Evolutionary conservation across 1,284 basidiomycete genomes (phyloP), one percentile per base, ranked within the genome.

Genomic region (Boletus albobrunnescens): DNA sequence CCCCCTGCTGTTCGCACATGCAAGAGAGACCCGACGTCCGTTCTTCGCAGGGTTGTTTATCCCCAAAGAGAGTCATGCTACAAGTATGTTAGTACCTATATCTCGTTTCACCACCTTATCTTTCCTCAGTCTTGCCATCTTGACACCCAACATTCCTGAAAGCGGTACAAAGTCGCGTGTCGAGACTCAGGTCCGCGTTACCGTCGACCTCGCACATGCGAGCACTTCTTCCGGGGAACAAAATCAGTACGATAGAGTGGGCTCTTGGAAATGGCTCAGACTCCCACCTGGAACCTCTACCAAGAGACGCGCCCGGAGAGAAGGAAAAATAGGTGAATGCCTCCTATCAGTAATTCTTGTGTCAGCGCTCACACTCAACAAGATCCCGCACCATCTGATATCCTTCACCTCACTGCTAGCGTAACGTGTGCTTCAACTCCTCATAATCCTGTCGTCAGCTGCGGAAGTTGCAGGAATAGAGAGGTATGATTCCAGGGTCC

Each of bases 101-200:
- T 52, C 52, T 35, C 30, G 27, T 16, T 39, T 42, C 47, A 6
- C 49, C 40, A 26, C 44, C 50, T 66, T 49, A 66, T 64, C 52
- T 27, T 38, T 42, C 50, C 37, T 51, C 53, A 89, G 85, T 58
- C 77, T 90, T 47, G 77, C 84, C 22, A 84, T 91, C 55, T 73
- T 92, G 63, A 83, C 93, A 30, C 87, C 92, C 32, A 91, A 84
- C 57, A 81, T 96, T 35, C 91, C 92, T 9, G 78, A 84, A 56
- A 71, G 74, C 32, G 93, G 92, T 22, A 87, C 92, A n/a, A 94
- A 95, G 69, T 93, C 90, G 41, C 81, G 93, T 20, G 93, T 96
- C 19, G 94, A 96, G 67, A 96, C 93, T 1, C 93, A 94, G 71
- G 83, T 94, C 43, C 81, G 91, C 60, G 78, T 93, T 31, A 81